Evolutionary conservation across 2,329 filamentous ascomycete genomes (phyloP), one percentile per base, ranked within the genome.

Genomic region (Fusarium equiseti): DNA sequence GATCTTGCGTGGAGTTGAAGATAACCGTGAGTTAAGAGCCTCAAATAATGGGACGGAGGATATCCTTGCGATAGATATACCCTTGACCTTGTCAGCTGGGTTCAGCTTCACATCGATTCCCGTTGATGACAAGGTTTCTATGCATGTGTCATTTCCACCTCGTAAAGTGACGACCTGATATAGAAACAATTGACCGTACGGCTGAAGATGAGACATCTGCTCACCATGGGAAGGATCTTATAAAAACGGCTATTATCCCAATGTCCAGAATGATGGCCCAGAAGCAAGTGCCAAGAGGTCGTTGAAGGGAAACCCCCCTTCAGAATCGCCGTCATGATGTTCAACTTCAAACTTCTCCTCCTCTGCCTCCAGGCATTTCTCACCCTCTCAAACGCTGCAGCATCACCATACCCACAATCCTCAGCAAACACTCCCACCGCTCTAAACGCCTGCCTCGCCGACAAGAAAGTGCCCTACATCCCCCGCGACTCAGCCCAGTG

Each of bases 361-460:
- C 6, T 73, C 18, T 45, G 53, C 42, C 15, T 70, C 2, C 29
- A 52, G 2, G 50, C 48, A 26, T 20, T 26, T 1, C 11, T 63
- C 2, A 20, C 52, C 11, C 16, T 16, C 10, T 29, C 50, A 12
- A 29, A 55, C 6, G 60, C 61, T 7, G 54, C 35, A 2, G 26
- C 61, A 5, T 51, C 57, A 45, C 44, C 59, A 15, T 40, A 42
- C 10, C 35, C 50, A 7, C 50, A 43, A 29, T 53, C 45, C 3
- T 29, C 52, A 1, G 44, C 66, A 3, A 66, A 50, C 18, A 59
- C 51, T 0, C 63, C 69, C 1, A 50, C 58, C 15, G 53, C 56
- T 20, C 59, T 79, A 6, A 65, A 71, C 8, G 61, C 72, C 20
- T 79, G 78, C 22, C 76, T 80, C 8, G 59, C 70, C 12, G 56